A percentile compares a stretch with the other conserved stretches of the same genome.
Evolutionary conservation across 345 rosid genomes (phyloP).

Genomic region (Carallia pectinifolia): DNA sequence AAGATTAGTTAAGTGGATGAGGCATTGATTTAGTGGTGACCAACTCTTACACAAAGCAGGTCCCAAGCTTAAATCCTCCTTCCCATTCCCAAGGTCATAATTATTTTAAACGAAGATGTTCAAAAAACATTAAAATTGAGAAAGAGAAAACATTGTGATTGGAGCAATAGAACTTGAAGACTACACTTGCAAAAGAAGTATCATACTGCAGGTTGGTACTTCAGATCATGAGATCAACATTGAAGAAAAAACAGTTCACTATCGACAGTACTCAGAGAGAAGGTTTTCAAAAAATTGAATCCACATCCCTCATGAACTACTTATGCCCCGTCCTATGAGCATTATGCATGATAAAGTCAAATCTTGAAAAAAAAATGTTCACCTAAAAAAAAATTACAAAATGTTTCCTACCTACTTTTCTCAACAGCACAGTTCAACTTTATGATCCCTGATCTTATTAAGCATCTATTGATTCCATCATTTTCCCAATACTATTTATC

Average conservation of each 20-base stretch:
- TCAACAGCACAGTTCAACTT: not conserved
- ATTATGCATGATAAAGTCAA: not conserved
- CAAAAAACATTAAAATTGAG: not conserved
- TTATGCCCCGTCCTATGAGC: not conserved
- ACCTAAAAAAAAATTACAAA: not conserved
- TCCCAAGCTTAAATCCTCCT: not conserved
- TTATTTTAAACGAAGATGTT: too few relatives aligned
- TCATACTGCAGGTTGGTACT: constrained; percentile 1
- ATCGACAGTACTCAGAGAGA: not conserved
- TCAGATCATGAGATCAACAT: not conserved
- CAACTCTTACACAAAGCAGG: not conserved
- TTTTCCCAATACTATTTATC: constrained; percentile 6
- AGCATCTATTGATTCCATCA: constrained; percentile 15
- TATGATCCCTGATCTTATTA: not conserved
- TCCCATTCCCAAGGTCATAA: not conserved
- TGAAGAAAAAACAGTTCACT: not conserved
- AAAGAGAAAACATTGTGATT: not conserved
- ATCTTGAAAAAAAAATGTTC: too few relatives aligned
- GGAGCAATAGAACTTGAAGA: not conserved
- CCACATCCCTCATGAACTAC: not conserved
- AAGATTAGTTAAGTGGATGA: not conserved
- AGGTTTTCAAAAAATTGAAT: not conserved
- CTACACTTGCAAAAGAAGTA: not conserved
- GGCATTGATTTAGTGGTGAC: too few relatives aligned
- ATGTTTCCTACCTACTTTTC: not conserved